A percentile compares a stretch with the other conserved stretches of the same genome.
Evolutionary conservation across 441 rosid species (phyloP).

Genomic region (Syzygium syzygioides): DNA sequence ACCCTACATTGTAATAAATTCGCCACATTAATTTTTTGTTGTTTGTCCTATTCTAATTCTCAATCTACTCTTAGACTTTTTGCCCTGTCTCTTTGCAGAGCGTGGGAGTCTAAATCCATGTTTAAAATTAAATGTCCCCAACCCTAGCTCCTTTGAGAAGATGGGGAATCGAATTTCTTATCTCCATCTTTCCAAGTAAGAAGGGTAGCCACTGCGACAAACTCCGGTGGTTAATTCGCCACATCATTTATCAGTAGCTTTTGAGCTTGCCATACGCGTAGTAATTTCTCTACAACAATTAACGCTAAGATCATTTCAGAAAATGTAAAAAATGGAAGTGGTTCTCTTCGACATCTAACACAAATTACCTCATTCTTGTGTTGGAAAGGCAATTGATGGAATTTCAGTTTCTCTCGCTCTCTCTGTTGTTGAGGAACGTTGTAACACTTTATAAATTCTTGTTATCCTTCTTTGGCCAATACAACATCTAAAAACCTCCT

Average conservation of each 20-base stretch:
- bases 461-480: not conserved
- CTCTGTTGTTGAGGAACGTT: not conserved
- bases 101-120: no score
- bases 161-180: no score
- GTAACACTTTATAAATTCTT: not conserved
- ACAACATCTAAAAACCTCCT: not conserved
- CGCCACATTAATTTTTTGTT: no score
- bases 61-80: no score
- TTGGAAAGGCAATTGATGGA: not conserved
- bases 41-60: no score
- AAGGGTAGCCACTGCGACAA: no score
- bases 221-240: not conserved
- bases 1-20: no score
- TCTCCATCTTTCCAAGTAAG: fast-evolving
- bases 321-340: not conserved
- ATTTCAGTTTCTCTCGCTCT: no score
- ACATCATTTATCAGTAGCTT: not conserved
- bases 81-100: no score
- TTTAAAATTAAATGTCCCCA: no score
- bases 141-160: no score
- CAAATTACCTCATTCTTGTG: not conserved
- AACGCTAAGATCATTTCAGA: fast-evolving
- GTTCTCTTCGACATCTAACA: not conserved
- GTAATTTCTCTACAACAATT: not conserved
- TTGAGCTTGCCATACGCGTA: not conserved